Evolutionary conservation across 257 asterid genomes (phyloP).

Genomic region (Rhazya stricta): DNA sequence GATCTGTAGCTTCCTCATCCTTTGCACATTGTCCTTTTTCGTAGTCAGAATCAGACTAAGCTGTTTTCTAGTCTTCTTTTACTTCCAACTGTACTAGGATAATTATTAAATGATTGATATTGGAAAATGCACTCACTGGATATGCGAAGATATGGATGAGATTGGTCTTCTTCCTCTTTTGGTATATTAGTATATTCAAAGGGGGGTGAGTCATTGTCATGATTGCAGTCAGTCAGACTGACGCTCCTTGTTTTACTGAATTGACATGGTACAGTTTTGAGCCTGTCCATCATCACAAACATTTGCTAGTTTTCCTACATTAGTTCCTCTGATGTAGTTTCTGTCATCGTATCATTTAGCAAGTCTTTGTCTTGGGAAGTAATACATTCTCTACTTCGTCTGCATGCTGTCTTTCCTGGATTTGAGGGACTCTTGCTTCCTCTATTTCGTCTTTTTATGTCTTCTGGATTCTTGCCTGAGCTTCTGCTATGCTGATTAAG

Average conservation of each 20-base stretch:
- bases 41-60: too few relatives aligned
- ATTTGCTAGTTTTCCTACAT: not conserved
- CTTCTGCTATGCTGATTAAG: not conserved
- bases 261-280: not conserved
- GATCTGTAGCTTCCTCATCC: not conserved
- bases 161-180: conserved; percentile 16
- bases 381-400: conserved; percentile 8
- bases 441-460: conserved; percentile 31
- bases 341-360: not conserved
- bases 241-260: not conserved
- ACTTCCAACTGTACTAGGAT: not conserved
- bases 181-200: conserved; percentile 3
- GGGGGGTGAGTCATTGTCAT: not conserved
- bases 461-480: conserved; percentile 7
- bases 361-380: conserved; percentile 4
- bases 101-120: not conserved
- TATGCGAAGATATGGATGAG: not conserved
- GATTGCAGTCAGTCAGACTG: conserved; percentile 9
- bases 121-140: not conserved
- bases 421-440: conserved; percentile 17
- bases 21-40: not conserved
- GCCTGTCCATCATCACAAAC: not conserved
- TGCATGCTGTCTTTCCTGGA: conserved; percentile 19
- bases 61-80: not conserved
- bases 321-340: not conserved